Conservation (phyloP, 2,329 filamentous ascomycete species). For the Monosporascus sp. region DNA sequence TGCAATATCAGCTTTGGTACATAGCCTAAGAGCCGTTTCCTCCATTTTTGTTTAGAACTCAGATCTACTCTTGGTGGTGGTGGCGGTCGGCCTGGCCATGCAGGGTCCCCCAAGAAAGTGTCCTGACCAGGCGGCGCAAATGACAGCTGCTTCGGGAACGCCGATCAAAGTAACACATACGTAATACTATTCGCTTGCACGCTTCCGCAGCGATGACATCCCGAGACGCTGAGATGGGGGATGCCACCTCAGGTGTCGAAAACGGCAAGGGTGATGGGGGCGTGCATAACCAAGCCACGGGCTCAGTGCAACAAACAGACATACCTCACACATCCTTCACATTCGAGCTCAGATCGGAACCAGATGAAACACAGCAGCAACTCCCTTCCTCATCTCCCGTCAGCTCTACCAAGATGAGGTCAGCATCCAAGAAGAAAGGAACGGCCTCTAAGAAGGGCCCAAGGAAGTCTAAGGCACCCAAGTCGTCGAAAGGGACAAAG, state of each 20-base stretch:
- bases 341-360: slow-evolving; percentile 21
- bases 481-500: slow-evolving; percentile 14
- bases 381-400: slow-evolving; percentile 18
- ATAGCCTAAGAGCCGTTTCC: neutral
- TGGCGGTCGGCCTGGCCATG: neutral
- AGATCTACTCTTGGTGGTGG: neutral
- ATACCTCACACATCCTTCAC: slow-evolving; percentile 4
- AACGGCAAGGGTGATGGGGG: slow-evolving; percentile 13
- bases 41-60: neutral
- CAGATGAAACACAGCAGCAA: slow-evolving; percentile 14
- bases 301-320: slow-evolving; percentile 13
- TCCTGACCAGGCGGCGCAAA: neutral
- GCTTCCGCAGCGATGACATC: slow-evolving; percentile 3
- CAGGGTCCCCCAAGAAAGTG: neutral
- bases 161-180: neutral
- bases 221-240: slow-evolving; percentile 25
- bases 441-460: slow-evolving; percentile 26
- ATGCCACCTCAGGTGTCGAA: slow-evolving; percentile 11
- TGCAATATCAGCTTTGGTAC: neutral
- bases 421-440: slow-evolving; percentile 26
- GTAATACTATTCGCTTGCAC: neutral
- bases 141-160: neutral
- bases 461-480: slow-evolving; percentile 17
- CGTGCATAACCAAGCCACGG: slow-evolving; percentile 5
- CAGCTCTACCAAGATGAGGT: slow-evolving; percentile 22